Conservation (phyloP, 306 rosid species). For the Canavalia gladiata region DNA sequence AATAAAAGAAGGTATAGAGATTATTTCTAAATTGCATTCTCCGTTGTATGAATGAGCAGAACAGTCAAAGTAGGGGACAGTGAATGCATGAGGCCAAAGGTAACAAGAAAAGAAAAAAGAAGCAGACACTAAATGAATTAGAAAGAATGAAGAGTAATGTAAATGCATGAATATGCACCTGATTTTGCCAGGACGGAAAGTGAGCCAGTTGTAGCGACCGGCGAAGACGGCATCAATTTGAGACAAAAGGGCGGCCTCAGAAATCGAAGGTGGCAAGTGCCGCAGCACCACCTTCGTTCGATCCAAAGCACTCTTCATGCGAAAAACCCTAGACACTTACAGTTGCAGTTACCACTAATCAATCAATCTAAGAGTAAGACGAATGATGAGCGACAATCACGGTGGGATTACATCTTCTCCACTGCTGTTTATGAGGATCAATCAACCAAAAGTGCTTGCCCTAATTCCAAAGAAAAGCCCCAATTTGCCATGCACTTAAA, state of each 20-base stretch:
- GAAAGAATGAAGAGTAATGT: not conserved
- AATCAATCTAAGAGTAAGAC: not conserved
- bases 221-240: constrained; percentile 63
- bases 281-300: constrained; percentile 87
- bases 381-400: not conserved
- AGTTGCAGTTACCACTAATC: not conserved
- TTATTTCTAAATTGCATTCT: too few relatives aligned
- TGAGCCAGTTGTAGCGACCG: constrained; percentile 74
- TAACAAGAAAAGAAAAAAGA: not conserved
- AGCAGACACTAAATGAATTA: not conserved
- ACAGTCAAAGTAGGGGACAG: too few relatives aligned
- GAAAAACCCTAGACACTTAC: constrained; percentile 51
- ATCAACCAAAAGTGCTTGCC: constrained; percentile 48
- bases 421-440: constrained; percentile 13
- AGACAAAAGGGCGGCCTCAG: constrained; percentile 58
- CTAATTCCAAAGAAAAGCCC: constrained; percentile 56
- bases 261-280: constrained; percentile 77
- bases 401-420: constrained; percentile 61
- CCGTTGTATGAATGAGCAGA: too few relatives aligned
- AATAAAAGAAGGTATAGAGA: too few relatives aligned
- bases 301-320: constrained; percentile 64
- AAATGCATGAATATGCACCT: constrained; percentile 43
- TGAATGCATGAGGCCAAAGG: not conserved
- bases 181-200: constrained; percentile 66
- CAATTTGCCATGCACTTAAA: constrained; percentile 47